Percentiles rank a stretch among this genome's conserved stretches.
Conservation (phyloP, 768 basidiomycete species). For the Boletus vinaceobasis region DNA sequence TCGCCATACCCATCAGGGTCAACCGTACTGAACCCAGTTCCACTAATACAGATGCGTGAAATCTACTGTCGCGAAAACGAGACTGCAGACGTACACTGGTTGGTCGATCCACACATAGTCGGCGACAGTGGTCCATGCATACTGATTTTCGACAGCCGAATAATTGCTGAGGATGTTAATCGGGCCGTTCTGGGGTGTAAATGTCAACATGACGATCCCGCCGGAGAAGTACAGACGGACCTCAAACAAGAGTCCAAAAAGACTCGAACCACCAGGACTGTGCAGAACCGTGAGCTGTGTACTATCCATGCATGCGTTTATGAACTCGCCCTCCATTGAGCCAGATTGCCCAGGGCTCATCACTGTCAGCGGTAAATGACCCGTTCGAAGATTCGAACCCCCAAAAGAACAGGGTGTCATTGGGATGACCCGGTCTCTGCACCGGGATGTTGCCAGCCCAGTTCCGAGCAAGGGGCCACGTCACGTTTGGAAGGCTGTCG, state of each 20-base stretch:
- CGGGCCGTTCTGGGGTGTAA: slow-evolving; percentile 55
- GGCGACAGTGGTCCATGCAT: slow-evolving; percentile 55
- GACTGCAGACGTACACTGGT: slow-evolving; percentile 42
- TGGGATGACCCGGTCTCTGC: slow-evolving; percentile 53
- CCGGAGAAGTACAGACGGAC: slow-evolving; percentile 29
- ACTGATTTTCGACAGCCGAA: slow-evolving; percentile 44
- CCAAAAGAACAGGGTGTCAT: slow-evolving; percentile 65
- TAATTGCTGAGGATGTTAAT: slow-evolving; percentile 53
- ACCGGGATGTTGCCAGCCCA: slow-evolving; percentile 66
- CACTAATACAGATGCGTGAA: slow-evolving; percentile 33
- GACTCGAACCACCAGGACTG: slow-evolving; percentile 64
- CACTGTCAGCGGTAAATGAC: slow-evolving; percentile 45
- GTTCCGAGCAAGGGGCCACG: slow-evolving; percentile 44
- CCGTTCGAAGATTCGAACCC: slow-evolving; percentile 55
- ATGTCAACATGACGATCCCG: background rate
- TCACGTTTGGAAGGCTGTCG: slow-evolving; percentile 51
- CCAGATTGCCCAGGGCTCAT: slow-evolving; percentile 69
- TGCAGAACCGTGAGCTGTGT: background rate
- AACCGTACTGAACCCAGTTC: slow-evolving; percentile 62
- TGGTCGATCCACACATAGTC: slow-evolving; percentile 56
- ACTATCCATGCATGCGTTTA: too few species aligned
- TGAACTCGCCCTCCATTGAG: slow-evolving; percentile 60
- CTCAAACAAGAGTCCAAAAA: slow-evolving; percentile 60
- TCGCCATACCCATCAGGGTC: slow-evolving; percentile 55
- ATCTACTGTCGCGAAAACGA: background rate